phyloP scores from a whole-genome alignment of 495 filamentous ascomycete genomes.

The Cairneyella variabilis region DNA sequence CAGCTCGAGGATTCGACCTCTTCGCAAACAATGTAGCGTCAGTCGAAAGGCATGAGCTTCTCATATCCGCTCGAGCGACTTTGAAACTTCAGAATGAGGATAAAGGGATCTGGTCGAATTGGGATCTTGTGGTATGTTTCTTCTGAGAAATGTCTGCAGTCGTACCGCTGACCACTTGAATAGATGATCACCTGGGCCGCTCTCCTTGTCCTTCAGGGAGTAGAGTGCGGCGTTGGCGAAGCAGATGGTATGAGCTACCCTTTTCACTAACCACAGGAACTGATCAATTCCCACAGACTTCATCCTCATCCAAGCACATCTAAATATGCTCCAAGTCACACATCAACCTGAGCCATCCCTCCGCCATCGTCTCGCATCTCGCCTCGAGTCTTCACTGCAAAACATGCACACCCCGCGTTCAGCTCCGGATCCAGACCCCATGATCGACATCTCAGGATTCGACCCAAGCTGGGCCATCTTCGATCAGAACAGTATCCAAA shows the following conservation, averaged over 20 bases:
- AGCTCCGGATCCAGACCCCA: constrained; percentile 24
- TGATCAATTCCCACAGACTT: constrained; percentile 27
- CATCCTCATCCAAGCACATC: constrained; percentile 32
- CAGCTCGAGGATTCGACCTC: constrained; percentile 40
- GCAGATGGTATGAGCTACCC: constrained; percentile 29
- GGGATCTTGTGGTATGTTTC: constrained; percentile 32
- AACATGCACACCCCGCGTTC: constrained; percentile 38
- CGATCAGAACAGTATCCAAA: constrained; percentile 36
- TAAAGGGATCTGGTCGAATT: constrained; percentile 40
- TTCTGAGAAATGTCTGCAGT: not conserved
- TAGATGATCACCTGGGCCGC: constrained; percentile 41
- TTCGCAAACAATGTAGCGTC: constrained; percentile 35
- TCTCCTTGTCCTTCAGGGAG: constrained; percentile 34
- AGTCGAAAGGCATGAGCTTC: constrained; percentile 34
- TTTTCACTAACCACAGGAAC: not conserved
- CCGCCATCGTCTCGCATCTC: constrained; percentile 31
- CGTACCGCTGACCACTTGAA: not conserved
- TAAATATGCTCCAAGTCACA: constrained; percentile 31
- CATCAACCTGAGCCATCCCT: constrained; percentile 32
- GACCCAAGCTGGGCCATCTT: constrained; percentile 39
- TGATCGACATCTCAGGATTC: constrained; percentile 13
- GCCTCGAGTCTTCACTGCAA: constrained; percentile 35
- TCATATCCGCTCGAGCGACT: constrained; percentile 36
- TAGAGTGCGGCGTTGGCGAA: constrained; percentile 38
- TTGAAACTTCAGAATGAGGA: constrained; percentile 35